Percentiles rank a stretch among this genome's conserved stretches.
These are phyloP conservation scores for Paraleonurus japonicus DNA, from an alignment of 257 asterid species.

Conservation along the genomic window DNA sequence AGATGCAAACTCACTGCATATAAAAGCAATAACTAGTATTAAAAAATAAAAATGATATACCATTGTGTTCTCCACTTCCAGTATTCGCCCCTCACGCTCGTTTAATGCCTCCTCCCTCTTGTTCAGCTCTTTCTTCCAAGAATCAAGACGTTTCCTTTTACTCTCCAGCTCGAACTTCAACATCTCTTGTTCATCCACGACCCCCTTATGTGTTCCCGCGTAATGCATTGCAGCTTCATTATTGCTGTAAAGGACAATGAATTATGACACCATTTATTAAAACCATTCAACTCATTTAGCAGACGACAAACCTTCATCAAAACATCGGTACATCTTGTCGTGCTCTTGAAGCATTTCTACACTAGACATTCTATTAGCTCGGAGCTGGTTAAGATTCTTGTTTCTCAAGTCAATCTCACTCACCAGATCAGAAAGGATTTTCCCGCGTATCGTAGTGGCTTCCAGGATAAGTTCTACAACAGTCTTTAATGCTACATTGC, in stretches of 20 bases:
- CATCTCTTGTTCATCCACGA: conserved; percentile 64
- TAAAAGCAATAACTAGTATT: background rate
- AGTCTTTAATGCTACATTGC: background rate
- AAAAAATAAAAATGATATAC: conserved; percentile 25
- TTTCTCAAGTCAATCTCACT: background rate
- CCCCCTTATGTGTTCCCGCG: conserved; percentile 59
- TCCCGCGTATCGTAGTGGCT: conserved; percentile 24
- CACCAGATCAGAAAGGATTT: background rate
- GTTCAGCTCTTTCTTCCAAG: conserved; percentile 70
- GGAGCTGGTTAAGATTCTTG: background rate
- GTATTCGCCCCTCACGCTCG: conserved; percentile 67
- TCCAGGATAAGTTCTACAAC: conserved; percentile 3
- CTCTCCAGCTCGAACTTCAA: conserved; percentile 54
- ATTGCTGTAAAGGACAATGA: conserved; percentile 41
- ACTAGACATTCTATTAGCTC: background rate
- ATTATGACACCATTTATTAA: background rate
- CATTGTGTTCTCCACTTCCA: conserved; percentile 78
- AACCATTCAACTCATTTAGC: background rate
- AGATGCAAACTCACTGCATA: background rate
- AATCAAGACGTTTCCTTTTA: conserved; percentile 54
- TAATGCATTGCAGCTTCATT: conserved; percentile 58
- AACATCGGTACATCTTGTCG: background rate
- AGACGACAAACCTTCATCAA: conserved; percentile 10
- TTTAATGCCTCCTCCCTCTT: conserved; percentile 69
- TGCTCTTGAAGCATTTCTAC: conserved; percentile 16